Base-by-base conservation (phyloP, 352 stramenopile species). In the Globisporangium camurandrum region DNA sequence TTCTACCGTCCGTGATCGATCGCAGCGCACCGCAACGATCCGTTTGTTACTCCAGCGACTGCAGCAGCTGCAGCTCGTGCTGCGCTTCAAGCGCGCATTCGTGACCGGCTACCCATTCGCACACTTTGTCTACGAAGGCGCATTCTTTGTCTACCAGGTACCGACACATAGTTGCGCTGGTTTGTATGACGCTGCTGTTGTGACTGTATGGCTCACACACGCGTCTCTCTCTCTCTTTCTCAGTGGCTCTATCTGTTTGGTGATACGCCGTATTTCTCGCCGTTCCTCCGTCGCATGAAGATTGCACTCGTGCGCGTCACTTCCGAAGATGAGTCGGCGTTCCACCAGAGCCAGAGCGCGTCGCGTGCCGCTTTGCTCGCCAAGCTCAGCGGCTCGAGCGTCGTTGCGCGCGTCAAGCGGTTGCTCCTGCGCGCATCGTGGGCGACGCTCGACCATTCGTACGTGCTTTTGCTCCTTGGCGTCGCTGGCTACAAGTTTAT, bases 241-340 rank as follows among this genome's bases (percentile, higher is more conserved):
- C 40, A 94, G 70, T 89, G 78, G 83, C 51, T 92, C 23, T 94
- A 94, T 64, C 49, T 94, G 49, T 86, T 94, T 60, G 80, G 78
- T 23, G 76, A 92, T 38, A 91, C 83, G 4, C 75, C 71, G 4
- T 89, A 86, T 43, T 94, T 94, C 49, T 86, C 83, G 7, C 83
- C 83, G 3, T 84, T 92, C 40, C 54, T 92, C 14, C 76, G 67
- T 0, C 64, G 61, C 23, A 76, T 92, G 61, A 85, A 86, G 62
- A 80, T 80, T 8, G 59, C 83, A 27, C 69, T 94, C 23, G 78
- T 90, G 31, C 75, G 79, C 27, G 67, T 87, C 23, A 88, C 80
- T 4, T 51, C 73, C 3, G 69, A 82, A 3, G 80, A 94, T 38
- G 76, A 88, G 69, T 73, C 72, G 11, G 37, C 64, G 1, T 75